These are phyloP conservation scores for Lepiota venenata DNA, from an alignment of 768 basidiomycete genomes.

Conservation along the genomic window DNA sequence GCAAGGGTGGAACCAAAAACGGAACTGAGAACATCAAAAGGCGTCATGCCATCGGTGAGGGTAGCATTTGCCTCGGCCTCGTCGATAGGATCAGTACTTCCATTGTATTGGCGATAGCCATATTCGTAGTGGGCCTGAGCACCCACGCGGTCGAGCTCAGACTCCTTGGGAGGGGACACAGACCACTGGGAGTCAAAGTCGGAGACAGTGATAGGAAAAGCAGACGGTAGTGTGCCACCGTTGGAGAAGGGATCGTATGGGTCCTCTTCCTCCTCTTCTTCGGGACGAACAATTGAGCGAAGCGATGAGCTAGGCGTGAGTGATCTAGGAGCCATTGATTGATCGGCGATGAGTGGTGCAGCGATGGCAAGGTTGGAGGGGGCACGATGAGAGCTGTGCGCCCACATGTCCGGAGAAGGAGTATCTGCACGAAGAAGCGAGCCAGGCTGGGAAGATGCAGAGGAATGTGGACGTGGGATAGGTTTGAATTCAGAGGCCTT, in stretches of 20 bases:
- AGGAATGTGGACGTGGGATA: slow-evolving; percentile 74
- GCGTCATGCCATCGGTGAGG: slow-evolving; percentile 93
- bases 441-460: slow-evolving; percentile 60
- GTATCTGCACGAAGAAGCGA: slow-evolving; percentile 67
- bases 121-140: slow-evolving; percentile 25
- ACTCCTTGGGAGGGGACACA: slow-evolving; percentile 10
- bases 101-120: slow-evolving; percentile 14
- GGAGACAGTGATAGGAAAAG: slow-evolving; percentile 60
- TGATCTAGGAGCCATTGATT: slow-evolving; percentile 44
- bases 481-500: slow-evolving; percentile 91
- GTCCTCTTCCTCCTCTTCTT: slow-evolving; percentile 76
- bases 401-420: slow-evolving; percentile 90
- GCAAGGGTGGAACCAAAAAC: slow-evolving; percentile 92
- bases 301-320: slow-evolving; percentile 68
- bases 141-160: slow-evolving; percentile 11
- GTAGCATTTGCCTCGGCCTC: slow-evolving; percentile 51
- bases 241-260: slow-evolving; percentile 77
- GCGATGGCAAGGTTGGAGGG: slow-evolving; percentile 90
- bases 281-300: slow-evolving; percentile 59
- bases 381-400: slow-evolving; percentile 65
- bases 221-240: slow-evolving; percentile 38
- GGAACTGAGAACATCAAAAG: slow-evolving; percentile 91
- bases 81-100: slow-evolving; percentile 21
- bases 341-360: slow-evolving; percentile 81
- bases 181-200: slow-evolving; percentile 54